Conservation (phyloP, 345 rosid genomes). For the Citrus hindsii region DNA sequence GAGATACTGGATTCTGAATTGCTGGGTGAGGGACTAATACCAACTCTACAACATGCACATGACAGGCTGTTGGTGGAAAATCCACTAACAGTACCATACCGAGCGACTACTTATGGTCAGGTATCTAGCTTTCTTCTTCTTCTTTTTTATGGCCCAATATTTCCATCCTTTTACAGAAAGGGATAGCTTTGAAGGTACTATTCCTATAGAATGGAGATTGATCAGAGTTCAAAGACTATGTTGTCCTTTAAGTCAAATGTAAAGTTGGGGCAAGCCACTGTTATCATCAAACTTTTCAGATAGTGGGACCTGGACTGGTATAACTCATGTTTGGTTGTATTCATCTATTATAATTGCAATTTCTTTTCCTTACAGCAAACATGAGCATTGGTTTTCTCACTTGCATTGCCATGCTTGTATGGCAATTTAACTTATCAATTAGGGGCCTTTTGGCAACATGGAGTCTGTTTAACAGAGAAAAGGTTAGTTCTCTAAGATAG, state of each 20-base stretch:
- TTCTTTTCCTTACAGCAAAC: neutral
- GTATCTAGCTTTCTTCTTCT: constrained; percentile 24
- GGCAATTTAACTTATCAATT: neutral
- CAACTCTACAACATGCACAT: constrained; percentile 87
- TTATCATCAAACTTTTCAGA: neutral
- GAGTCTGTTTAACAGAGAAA: neutral
- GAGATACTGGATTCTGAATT: constrained; percentile 95
- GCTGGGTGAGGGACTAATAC: constrained; percentile 94
- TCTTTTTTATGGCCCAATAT: neutral
- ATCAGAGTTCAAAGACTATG: neutral
- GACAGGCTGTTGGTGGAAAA: constrained; percentile 74
- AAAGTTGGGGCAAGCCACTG: neutral
- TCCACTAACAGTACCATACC: constrained; percentile 72
- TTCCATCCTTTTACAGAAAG: neutral
- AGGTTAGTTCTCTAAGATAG: neutral
- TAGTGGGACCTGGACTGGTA: neutral
- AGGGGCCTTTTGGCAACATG: neutral
- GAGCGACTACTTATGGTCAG: constrained; percentile 85
- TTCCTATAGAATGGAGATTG: neutral
- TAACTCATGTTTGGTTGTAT: neutral
- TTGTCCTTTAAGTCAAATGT: neutral
- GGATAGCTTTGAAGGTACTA: neutral
- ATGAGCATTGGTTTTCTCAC: neutral
- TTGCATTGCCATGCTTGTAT: neutral
- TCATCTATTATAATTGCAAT: neutral